phyloP scores from a whole-genome alignment of 805 yeast species.

The Jamesozyma jinghongensis region DNA sequence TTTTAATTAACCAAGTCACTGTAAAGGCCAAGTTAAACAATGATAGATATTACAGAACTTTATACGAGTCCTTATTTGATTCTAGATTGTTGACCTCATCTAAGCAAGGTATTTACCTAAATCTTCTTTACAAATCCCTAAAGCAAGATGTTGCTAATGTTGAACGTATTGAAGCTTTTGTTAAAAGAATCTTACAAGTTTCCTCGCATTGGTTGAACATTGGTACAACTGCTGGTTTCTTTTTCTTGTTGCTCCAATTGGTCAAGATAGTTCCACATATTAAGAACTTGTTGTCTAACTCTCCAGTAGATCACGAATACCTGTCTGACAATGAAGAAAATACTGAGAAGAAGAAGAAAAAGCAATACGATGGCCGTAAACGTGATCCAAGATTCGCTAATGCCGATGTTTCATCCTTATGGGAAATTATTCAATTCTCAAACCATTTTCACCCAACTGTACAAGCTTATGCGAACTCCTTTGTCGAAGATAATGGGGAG shows the following conservation, averaged over 20 bases:
- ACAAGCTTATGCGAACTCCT: constrained; percentile 62
- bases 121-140: constrained; percentile 74
- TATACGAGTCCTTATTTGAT: constrained; percentile 84
- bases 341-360: constrained; percentile 21
- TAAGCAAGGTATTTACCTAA: constrained; percentile 86
- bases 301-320: constrained; percentile 43
- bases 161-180: constrained; percentile 75
- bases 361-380: constrained; percentile 67
- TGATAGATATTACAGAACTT: constrained; percentile 74
- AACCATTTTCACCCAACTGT: constrained; percentile 91
- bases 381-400: constrained; percentile 91
- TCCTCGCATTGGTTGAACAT: constrained; percentile 79
- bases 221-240: constrained; percentile 82
- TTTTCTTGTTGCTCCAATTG: constrained; percentile 62
- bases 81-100: constrained; percentile 77
- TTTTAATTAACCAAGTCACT: constrained; percentile 74
- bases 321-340: constrained; percentile 41
- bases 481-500: constrained; percentile 37
- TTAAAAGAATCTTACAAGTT: constrained; percentile 79
- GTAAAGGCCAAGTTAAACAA: constrained; percentile 45
- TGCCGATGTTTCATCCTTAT: constrained; percentile 70
- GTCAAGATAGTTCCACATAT: constrained; percentile 56
- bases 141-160: constrained; percentile 52
- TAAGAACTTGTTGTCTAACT: constrained; percentile 48
- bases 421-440: constrained; percentile 74